These are phyloP conservation scores for Sphaerostilbella broomeana DNA, from an alignment of 2,329 filamentous ascomycete genomes.

Conservation along the genomic window DNA sequence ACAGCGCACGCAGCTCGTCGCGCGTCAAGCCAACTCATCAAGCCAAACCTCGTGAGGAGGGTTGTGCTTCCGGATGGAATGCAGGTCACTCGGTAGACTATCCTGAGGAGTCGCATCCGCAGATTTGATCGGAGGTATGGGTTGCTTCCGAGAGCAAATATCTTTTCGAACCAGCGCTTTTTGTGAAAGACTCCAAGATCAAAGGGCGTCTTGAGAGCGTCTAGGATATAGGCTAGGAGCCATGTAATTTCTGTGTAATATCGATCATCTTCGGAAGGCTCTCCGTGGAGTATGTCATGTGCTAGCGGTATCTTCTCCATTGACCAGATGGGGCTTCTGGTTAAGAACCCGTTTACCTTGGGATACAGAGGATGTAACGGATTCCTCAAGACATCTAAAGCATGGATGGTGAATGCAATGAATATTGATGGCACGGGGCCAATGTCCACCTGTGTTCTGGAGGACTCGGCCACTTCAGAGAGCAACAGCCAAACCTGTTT, in stretches of 20 bases:
- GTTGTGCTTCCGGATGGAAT: conserved; percentile 70
- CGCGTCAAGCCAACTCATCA: conserved; percentile 67
- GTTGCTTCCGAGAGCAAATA: conserved; percentile 63
- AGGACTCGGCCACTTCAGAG: conserved; percentile 73
- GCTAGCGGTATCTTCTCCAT: conserved; percentile 66
- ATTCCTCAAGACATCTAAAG: conserved; percentile 63
- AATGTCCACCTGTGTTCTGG: conserved; percentile 45
- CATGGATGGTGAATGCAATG: conserved; percentile 66
- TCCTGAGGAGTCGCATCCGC: conserved; percentile 51
- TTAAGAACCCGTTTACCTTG: conserved; percentile 80
- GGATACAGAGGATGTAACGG: conserved; percentile 78
- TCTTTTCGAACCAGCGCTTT: conserved; percentile 65
- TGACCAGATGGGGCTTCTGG: conserved; percentile 70
- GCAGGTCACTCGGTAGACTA: conserved; percentile 61
- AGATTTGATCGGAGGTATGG: conserved; percentile 54
- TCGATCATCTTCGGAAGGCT: conserved; percentile 65
- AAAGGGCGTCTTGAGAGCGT: conserved; percentile 51
- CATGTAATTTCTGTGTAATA: conserved; percentile 68
- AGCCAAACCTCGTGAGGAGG: conserved; percentile 69
- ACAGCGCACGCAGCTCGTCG: conserved; percentile 41
- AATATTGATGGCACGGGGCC: conserved; percentile 64
- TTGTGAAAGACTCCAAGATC: conserved; percentile 58
- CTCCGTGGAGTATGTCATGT: conserved; percentile 53
- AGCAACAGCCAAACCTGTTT: conserved; percentile 74
- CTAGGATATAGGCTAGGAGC: conserved; percentile 65